phyloP scores from a whole-genome alignment of 2,329 filamentous ascomycete species.

The Blastomyces emzantsi region DNA sequence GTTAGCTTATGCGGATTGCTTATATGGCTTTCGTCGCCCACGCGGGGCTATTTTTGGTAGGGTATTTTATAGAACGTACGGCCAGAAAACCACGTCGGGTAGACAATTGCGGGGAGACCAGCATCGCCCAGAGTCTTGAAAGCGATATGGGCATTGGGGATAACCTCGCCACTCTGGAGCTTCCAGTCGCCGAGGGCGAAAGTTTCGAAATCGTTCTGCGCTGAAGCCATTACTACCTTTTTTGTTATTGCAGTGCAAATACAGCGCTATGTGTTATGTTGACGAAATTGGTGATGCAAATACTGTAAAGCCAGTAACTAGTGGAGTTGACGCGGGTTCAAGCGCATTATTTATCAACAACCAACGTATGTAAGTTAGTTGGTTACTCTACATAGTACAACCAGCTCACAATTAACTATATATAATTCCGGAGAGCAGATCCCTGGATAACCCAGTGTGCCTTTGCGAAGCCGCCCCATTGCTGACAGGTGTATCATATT shows the following conservation, averaged over 20 bases:
- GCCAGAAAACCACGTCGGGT: slow-evolving; percentile 68
- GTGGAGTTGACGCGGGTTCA: too few species aligned
- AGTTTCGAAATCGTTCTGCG: slow-evolving; percentile 37
- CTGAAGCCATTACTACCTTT: background rate
- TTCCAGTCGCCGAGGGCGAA: slow-evolving; percentile 57
- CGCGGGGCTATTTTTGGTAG: background rate
- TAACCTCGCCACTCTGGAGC: slow-evolving; percentile 54
- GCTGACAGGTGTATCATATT: too few species aligned
- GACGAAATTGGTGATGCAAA: background rate
- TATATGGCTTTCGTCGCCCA: background rate
- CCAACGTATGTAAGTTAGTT: too few species aligned
- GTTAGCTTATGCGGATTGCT: background rate
- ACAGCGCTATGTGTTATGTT: background rate
- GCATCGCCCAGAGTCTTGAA: slow-evolving; percentile 67
- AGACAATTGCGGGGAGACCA: slow-evolving; percentile 57
- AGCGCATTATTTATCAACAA: too few species aligned
- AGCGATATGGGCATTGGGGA: slow-evolving; percentile 59
- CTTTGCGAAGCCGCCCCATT: too few species aligned
- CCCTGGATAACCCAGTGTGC: too few species aligned
- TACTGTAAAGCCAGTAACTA: too few species aligned
- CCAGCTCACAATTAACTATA: too few species aligned
- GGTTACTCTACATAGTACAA: too few species aligned
- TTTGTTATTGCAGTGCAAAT: background rate
- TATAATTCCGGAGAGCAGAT: too few species aligned
- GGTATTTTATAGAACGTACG: slow-evolving; percentile 25